These are phyloP conservation scores for Thermoascus crustaceus DNA, from an alignment of 2,329 filamentous ascomycete genomes.

Conservation along the genomic window DNA sequence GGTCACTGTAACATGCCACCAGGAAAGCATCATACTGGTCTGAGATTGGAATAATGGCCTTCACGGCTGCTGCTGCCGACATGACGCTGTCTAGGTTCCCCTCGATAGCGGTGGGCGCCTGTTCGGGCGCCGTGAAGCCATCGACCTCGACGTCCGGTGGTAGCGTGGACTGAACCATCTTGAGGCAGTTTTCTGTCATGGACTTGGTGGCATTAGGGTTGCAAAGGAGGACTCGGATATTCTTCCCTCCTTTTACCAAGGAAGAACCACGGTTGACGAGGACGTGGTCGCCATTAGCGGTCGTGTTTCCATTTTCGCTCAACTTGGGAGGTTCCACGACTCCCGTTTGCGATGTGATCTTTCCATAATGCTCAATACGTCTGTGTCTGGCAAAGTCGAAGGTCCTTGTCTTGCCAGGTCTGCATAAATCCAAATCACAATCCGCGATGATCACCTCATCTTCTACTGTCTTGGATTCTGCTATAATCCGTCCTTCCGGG, in stretches of 20 bases:
- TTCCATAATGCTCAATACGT: conserved; percentile 22
- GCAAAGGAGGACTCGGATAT: conserved; percentile 36
- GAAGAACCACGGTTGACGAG: neutral
- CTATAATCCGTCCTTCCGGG: conserved; percentile 44
- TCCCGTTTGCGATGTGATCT: conserved; percentile 21
- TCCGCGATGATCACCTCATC: conserved; percentile 47
- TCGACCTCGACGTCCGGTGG: conserved; percentile 41
- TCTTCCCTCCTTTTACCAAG: neutral
- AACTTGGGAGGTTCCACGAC: conserved; percentile 33
- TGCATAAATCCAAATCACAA: conserved; percentile 42
- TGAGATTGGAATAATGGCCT: conserved; percentile 33
- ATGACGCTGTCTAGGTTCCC: conserved; percentile 43
- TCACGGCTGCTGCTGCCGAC: conserved; percentile 41
- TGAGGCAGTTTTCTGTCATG: conserved; percentile 43
- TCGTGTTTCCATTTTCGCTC: neutral
- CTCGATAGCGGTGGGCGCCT: conserved; percentile 46
- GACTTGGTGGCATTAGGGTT: conserved; percentile 42
- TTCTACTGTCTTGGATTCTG: conserved; percentile 39
- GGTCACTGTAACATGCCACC: conserved; percentile 43
- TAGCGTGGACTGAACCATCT: conserved; percentile 35
- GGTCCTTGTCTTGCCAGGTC: conserved; percentile 41
- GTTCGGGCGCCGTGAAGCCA: conserved; percentile 44
- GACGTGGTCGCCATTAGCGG: neutral
- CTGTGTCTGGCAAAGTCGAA: conserved; percentile 28
- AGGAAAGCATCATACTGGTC: conserved; percentile 41